These are phyloP conservation scores for Cordyceps cicadae DNA, from an alignment of 2,329 filamentous ascomycete genomes.

Conservation along the genomic window DNA sequence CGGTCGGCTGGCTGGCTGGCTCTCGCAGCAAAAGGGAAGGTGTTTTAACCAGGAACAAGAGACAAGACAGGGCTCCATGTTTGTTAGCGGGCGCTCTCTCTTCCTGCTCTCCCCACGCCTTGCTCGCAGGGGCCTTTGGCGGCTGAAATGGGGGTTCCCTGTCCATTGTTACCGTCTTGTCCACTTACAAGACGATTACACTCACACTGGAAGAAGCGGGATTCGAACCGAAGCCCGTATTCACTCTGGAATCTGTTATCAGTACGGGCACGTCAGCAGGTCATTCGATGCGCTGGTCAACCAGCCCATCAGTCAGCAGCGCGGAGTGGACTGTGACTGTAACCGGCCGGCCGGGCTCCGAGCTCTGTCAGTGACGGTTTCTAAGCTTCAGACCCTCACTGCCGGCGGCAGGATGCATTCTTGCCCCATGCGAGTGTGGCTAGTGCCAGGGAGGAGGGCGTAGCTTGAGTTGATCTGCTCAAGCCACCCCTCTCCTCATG, in stretches of 20 bases:
- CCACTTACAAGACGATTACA: no score
- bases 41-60: constrained; percentile 3
- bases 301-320: neutral
- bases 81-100: constrained; percentile 3
- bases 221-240: neutral
- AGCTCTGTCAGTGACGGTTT: neutral
- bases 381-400: neutral
- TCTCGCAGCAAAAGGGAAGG: neutral
- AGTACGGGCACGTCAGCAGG: neutral
- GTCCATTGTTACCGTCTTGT: neutral
- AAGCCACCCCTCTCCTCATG: neutral
- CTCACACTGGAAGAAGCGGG: neutral
- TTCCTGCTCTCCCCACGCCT: neutral
- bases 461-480: neutral
- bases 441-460: neutral
- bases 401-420: constrained; percentile 6
- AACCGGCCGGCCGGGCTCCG: constrained; percentile 2
- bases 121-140: neutral
- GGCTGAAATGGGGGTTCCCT: neutral
- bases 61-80: constrained; percentile 8
- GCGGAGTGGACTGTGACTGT: neutral
- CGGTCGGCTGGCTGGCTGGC: neutral
- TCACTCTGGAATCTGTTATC: neutral
- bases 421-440: neutral
- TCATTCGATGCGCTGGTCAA: neutral